Evolutionary conservation across 2,329 filamentous ascomycete species (phyloP), one percentile per base, ranked within the genome.

Genomic region (Thielaviopsis populi): DNA sequence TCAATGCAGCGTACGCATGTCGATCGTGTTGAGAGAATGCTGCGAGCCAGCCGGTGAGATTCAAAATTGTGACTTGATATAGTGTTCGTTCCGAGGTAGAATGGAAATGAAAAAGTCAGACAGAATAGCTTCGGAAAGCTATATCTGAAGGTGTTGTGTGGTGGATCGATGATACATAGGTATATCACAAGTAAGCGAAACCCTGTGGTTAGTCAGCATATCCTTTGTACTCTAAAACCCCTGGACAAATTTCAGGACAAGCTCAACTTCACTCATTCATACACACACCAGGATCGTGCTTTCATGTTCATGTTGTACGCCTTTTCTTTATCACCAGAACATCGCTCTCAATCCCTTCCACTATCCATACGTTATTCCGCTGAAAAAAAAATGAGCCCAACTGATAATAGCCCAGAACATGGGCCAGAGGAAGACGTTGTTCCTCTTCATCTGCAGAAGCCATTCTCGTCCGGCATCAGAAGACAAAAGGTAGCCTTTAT

Each of bases 381-480:
- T 22, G 46, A 6, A 11, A 48, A n/a, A 48, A 22, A 13, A 48
- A 48, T 48, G 41, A 48, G 33, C 13, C 46, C 33, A 24, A 48
- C 11, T 1, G 37, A 60, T 37, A 17, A 59, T 61, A 41, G 48
- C 24, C 8, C 1, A 19, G 30, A 50, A 59, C 17, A 67, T 62
- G 66, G 74, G 13, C 71, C 74, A 61, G 72, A 75, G 17, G 72
- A 75, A 22, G 75, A 79, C 59, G 76, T 80, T 40, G 69, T 80
- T 4, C 81, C 81, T 1, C 76, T 84, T 24, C 80, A 83, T 60
- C 75, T 75, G 66, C 77, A 77, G 67, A 75, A 75, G 59, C 76
- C 80, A 1, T 85, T 83, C 67, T 82, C 83, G 30, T 75, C 78
- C 8, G 82, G 82, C 66, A 71, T 84, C 61, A 78, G 79, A 71